Evolutionary conservation across 2,329 filamentous ascomycete species (phyloP).

Genomic region (Fusarium drepaniforme): DNA sequence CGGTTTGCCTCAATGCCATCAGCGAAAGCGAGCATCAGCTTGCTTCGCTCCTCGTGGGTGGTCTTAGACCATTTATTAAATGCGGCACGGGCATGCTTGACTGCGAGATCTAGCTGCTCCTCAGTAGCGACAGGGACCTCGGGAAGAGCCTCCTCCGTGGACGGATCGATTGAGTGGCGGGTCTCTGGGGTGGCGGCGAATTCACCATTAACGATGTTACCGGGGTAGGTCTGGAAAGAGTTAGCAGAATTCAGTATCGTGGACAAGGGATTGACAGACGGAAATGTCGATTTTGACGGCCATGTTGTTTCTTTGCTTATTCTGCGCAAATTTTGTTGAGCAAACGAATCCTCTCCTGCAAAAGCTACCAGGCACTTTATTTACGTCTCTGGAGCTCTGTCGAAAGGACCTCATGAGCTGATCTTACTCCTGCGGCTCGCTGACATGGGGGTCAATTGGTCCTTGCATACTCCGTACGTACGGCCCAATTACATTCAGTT

Average conservation of each 20-base stretch:
- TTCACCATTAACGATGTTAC: slow-evolving; percentile 51
- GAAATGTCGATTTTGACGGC: neutral
- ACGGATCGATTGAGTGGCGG: slow-evolving; percentile 44
- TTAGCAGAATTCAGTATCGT: neutral
- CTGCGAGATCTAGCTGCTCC: slow-evolving; percentile 48
- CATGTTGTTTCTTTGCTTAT: neutral
- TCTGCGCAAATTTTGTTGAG: neutral
- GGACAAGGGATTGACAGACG: neutral
- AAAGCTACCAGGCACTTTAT: neutral
- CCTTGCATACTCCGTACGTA: neutral
- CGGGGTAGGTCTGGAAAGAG: slow-evolving; percentile 8
- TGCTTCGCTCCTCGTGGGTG: slow-evolving; percentile 40
- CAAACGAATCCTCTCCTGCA: neutral
- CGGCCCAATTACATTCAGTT: neutral
- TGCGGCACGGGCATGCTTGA: slow-evolving; percentile 42
- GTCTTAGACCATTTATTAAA: slow-evolving; percentile 47
- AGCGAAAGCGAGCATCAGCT: slow-evolving; percentile 41
- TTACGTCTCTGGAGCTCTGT: neutral
- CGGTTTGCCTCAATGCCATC: slow-evolving; percentile 43
- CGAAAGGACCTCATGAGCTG: neutral
- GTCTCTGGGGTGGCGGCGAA: slow-evolving; percentile 32
- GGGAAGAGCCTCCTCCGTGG: slow-evolving; percentile 48
- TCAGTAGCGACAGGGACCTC: slow-evolving; percentile 44
- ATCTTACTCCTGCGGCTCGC: neutral
- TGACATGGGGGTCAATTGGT: neutral